Percentiles rank a stretch among this genome's conserved stretches.
phyloP scores from a whole-genome alignment of 768 basidiomycete genomes.

The Psilocybe subaeruginosa region DNA sequence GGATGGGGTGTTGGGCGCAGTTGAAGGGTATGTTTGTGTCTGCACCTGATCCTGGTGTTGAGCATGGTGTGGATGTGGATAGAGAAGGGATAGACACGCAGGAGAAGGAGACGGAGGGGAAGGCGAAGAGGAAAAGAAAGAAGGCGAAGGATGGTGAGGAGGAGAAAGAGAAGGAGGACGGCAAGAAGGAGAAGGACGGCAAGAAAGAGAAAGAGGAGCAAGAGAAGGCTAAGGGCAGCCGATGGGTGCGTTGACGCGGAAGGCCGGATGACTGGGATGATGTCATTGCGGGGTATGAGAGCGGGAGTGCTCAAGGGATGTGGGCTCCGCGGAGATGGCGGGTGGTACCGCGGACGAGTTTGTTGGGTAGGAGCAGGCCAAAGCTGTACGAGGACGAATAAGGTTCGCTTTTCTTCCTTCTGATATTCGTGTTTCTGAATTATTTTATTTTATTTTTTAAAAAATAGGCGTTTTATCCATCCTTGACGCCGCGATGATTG shows the following conservation, averaged over 20 bases:
- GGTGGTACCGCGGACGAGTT: too few species aligned
- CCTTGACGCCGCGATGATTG: constrained; percentile 80
- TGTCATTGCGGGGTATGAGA: too few species aligned
- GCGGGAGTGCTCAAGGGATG: too few species aligned
- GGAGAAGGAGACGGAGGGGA: constrained; percentile 24
- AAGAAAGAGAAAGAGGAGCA: not conserved
- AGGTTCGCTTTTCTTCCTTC: constrained; percentile 33
- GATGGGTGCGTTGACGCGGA: constrained; percentile 47
- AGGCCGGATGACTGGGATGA: too few species aligned
- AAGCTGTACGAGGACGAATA: constrained; percentile 56
- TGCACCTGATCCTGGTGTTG: constrained; percentile 18
- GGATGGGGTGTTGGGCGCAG: constrained; percentile 43
- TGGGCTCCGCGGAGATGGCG: too few species aligned
- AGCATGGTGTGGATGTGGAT: constrained; percentile 28
- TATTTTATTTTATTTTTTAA: not conserved
- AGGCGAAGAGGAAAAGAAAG: constrained; percentile 33
- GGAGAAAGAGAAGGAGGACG: too few species aligned
- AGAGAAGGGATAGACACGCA: not conserved
- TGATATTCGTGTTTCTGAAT: not conserved
- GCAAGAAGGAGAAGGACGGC: too few species aligned
- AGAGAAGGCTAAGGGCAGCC: constrained; percentile 28
- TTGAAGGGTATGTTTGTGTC: constrained; percentile 29
- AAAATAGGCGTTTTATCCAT: constrained; percentile 61
- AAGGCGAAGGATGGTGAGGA: constrained; percentile 23
- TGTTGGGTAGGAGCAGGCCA: constrained; percentile 51